phyloP scores from a whole-genome alignment of 208 protist genomes.

The Trypanosomatidae sp. region DNA sequence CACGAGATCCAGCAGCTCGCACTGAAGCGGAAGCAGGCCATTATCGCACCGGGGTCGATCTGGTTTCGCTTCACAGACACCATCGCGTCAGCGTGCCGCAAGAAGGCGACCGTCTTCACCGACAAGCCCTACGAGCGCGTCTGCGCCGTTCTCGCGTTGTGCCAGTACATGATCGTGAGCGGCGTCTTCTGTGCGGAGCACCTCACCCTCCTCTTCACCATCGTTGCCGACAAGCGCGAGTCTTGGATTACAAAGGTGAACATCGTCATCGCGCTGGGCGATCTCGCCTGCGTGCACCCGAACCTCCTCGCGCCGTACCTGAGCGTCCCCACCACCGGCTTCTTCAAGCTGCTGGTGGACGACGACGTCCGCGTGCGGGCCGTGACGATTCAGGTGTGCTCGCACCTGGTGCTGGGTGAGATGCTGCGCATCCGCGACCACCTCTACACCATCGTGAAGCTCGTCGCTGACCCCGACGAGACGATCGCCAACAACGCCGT shows the following conservation, averaged over 20 bases:
- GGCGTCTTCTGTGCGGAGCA: constrained; percentile 77
- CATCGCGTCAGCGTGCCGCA: constrained; percentile 52
- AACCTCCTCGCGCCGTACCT: constrained; percentile 84
- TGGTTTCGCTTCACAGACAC: constrained; percentile 59
- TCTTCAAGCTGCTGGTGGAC: constrained; percentile 88
- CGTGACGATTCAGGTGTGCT: constrained; percentile 91
- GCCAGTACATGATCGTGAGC: constrained; percentile 86
- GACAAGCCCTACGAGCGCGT: constrained; percentile 61
- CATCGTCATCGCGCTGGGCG: constrained; percentile 85
- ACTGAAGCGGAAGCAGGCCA: constrained; percentile 61
- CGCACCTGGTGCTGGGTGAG: constrained; percentile 86
- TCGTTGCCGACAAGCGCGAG: constrained; percentile 70
- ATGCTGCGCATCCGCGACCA: constrained; percentile 91
- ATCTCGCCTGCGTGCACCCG: constrained; percentile 88
- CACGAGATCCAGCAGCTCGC: constrained; percentile 84
- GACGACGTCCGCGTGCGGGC: constrained; percentile 87
- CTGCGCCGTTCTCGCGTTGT: constrained; percentile 79
- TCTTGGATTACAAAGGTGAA: constrained; percentile 92
- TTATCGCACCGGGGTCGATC: constrained; percentile 67
- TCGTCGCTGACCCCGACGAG: constrained; percentile 86
- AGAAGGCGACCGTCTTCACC: constrained; percentile 36
- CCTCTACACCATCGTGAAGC: constrained; percentile 83
- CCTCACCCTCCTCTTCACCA: constrained; percentile 77
- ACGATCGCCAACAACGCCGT: constrained; percentile 84
- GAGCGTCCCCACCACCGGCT: constrained; percentile 65